Conservation (phyloP, 495 filamentous ascomycete species). For the Tetracladium setigerum region DNA sequence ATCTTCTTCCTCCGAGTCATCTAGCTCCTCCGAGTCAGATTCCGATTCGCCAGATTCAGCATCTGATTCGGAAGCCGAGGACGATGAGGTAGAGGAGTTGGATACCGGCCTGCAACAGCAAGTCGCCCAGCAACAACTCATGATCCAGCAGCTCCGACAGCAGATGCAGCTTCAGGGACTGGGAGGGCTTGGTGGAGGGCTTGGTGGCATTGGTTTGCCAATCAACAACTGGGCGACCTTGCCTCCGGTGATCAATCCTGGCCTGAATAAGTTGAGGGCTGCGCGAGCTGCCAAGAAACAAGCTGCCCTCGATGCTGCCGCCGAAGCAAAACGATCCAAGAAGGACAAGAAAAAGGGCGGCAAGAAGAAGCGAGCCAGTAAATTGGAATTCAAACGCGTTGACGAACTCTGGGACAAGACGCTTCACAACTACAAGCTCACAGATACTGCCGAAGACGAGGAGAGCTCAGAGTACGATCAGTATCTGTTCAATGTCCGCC, state of each 20-base stretch:
- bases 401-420: slow-evolving; percentile 77
- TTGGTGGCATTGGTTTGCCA: slow-evolving; percentile 4
- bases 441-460: slow-evolving; percentile 66
- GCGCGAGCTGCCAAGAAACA: slow-evolving; percentile 13
- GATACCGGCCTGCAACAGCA: slow-evolving; percentile 14
- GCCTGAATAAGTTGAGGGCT: not conserved
- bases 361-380: slow-evolving; percentile 47
- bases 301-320: slow-evolving; percentile 16
- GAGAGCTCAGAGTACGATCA: slow-evolving; percentile 73
- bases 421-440: slow-evolving; percentile 77
- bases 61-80: slow-evolving; percentile 26
- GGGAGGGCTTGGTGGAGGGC: not conserved
- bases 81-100: slow-evolving; percentile 3
- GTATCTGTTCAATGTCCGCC: slow-evolving; percentile 79
- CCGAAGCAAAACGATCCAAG: slow-evolving; percentile 19
- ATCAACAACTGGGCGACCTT: slow-evolving; percentile 1
- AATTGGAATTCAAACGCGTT: slow-evolving; percentile 77
- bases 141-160: slow-evolving; percentile 21
- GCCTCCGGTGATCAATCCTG: not conserved
- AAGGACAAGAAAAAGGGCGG: slow-evolving; percentile 21
- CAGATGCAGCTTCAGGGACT: slow-evolving; percentile 14
- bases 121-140: slow-evolving; percentile 15
- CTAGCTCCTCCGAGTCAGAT: slow-evolving; percentile 16
- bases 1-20: slow-evolving; percentile 15
- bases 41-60: slow-evolving; percentile 33